Conservation (phyloP, 1,284 basidiomycete species). For the Papiliotrema laurentii region DNA sequence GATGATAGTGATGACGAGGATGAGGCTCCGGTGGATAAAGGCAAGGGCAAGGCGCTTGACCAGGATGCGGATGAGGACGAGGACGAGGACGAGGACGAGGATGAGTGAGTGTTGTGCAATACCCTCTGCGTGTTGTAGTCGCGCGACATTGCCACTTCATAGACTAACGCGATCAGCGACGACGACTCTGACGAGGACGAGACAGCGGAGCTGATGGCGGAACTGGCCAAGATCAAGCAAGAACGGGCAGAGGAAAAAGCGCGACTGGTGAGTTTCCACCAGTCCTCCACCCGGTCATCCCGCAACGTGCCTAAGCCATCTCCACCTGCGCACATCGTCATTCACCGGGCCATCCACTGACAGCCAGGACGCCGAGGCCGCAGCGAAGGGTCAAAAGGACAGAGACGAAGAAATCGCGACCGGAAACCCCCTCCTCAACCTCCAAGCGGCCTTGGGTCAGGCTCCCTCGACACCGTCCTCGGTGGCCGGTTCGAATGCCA, state of each 20-base stretch:
- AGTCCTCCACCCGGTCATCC: too few relatives aligned
- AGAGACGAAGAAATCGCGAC: constrained; percentile 78
- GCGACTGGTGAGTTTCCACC: constrained; percentile 50
- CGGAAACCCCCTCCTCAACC: constrained; percentile 78
- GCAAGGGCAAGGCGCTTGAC: constrained; percentile 43
- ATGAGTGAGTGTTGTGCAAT: constrained; percentile 21
- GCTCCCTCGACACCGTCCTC: constrained; percentile 57
- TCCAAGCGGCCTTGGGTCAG: constrained; percentile 78
- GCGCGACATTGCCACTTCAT: neutral
- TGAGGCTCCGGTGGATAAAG: constrained; percentile 41
- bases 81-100: constrained; percentile 54
- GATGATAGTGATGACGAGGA: constrained; percentile 69
- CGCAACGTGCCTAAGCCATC: neutral
- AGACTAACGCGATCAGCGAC: constrained; percentile 6
- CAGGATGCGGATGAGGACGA: constrained; percentile 42
- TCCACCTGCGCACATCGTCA: neutral
- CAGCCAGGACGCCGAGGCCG: constrained; percentile 64
- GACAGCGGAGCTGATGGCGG: constrained; percentile 82
- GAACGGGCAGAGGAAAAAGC: constrained; percentile 90
- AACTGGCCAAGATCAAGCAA: constrained; percentile 91
- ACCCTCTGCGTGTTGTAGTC: too few relatives aligned
- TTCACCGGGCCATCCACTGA: neutral
- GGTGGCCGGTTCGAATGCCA: constrained; percentile 62
- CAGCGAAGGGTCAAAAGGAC: constrained; percentile 58
- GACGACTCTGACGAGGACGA: constrained; percentile 73